These are phyloP conservation scores for Elaeis guineensis DNA, from an alignment of 176 grass and related monocot species.

Conservation along the genomic window DNA sequence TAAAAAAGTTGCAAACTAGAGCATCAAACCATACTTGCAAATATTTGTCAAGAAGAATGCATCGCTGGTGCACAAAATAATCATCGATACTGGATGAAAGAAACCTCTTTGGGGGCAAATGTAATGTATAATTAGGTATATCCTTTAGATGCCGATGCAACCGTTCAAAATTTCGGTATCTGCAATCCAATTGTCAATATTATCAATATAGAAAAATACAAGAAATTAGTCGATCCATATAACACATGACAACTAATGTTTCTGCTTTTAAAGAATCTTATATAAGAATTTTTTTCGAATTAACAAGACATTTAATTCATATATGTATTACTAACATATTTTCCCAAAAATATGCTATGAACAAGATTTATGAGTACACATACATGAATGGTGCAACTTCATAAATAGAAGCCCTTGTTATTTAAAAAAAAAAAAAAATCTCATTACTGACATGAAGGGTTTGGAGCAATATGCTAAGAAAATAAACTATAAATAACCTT, in stretches of 20 bases:
- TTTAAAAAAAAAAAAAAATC: too few relatives aligned
- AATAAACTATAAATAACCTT: too few relatives aligned
- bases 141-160: constrained; percentile 83
- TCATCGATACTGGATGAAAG: constrained; percentile 97
- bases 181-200: constrained; percentile 30
- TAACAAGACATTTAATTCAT: too few relatives aligned
- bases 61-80: constrained; percentile 94
- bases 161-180: constrained; percentile 96
- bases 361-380: too few relatives aligned
- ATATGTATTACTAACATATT: too few relatives aligned
- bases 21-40: constrained; percentile 56
- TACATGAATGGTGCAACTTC: too few relatives aligned
- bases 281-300: too few relatives aligned
- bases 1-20: neutral
- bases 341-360: too few relatives aligned
- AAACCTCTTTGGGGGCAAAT: constrained; percentile 94
- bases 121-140: constrained; percentile 95
- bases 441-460: too few relatives aligned
- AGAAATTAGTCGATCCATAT: neutral
- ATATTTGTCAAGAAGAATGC: constrained; percentile 95
- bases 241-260: constrained; percentile 6
- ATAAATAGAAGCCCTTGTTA: too few relatives aligned
- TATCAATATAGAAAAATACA: neutral
- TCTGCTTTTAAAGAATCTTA: too few relatives aligned
- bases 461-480: too few relatives aligned